phyloP scores from a whole-genome alignment of 106 monocot species.

The Phalaenopsis aphrodite region DNA sequence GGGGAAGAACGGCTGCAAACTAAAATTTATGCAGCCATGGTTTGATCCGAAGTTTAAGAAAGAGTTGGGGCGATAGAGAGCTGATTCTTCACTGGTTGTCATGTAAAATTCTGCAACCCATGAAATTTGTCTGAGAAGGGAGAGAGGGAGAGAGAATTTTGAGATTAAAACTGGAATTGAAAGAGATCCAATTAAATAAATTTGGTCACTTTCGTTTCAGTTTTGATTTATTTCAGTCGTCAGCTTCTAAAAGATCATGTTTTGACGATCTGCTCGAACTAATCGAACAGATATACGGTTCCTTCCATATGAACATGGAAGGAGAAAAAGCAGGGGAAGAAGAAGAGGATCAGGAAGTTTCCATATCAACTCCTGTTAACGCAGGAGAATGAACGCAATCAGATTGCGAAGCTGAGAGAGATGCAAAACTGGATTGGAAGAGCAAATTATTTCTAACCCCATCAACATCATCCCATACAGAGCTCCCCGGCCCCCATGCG shows the following conservation, averaged over 20 bases:
- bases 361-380: background rate
- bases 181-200: background rate
- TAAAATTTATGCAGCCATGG: constrained; percentile 34
- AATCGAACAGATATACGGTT: constrained; percentile 9
- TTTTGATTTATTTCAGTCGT: background rate
- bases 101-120: constrained; percentile 9
- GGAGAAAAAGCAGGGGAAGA: constrained; percentile 1
- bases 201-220: background rate
- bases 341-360: background rate
- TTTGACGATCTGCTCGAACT: background rate
- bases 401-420: background rate
- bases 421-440: constrained; percentile 41
- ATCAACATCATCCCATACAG: constrained; percentile 80
- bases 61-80: background rate
- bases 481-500: constrained; percentile 80
- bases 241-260: background rate
- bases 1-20: constrained; percentile 6
- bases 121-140: background rate
- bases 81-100: background rate
- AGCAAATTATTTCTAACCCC: constrained; percentile 49
- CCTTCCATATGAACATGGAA: constrained; percentile 46
- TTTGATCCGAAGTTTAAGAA: background rate
- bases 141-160: background rate
- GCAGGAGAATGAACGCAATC: background rate
- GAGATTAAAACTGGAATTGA: background rate